These are phyloP conservation scores for Cystofilobasidium capitatum DNA, from an alignment of 768 basidiomycete species.

Conservation along the genomic window DNA sequence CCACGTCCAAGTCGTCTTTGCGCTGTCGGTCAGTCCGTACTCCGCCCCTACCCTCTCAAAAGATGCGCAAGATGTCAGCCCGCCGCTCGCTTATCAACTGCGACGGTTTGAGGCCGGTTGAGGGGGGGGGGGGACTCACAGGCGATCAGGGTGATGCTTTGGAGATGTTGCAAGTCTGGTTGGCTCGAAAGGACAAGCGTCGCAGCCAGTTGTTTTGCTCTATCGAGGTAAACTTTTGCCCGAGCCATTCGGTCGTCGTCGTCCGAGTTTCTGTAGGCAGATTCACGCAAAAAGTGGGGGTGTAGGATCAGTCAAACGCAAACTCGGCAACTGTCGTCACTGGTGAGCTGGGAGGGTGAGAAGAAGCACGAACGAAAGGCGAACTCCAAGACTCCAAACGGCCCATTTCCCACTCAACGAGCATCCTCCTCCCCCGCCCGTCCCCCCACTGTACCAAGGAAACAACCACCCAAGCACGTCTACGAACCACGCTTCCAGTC, in stretches of 20 bases:
- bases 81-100: no score
- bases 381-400: neutral
- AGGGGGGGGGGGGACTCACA: neutral
- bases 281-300: no score
- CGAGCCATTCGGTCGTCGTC: neutral
- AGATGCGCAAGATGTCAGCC: no score
- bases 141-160: neutral
- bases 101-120: no score
- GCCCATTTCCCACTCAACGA: neutral
- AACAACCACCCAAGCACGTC: neutral
- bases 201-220: neutral
- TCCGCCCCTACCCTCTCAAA: neutral
- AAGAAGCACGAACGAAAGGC: neutral
- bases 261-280: neutral
- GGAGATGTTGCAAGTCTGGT: neutral
- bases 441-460: neutral
- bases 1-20: neutral
- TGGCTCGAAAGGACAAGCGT: neutral
- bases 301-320: neutral
- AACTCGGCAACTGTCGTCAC: neutral
- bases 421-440: neutral
- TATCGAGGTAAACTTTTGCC: neutral
- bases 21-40: neutral
- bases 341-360: neutral
- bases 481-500: neutral